Percentiles rank a stretch among this genome's conserved stretches.
Evolutionary conservation across 768 basidiomycete species (phyloP).

Genomic region (Podaxis sp.): DNA sequence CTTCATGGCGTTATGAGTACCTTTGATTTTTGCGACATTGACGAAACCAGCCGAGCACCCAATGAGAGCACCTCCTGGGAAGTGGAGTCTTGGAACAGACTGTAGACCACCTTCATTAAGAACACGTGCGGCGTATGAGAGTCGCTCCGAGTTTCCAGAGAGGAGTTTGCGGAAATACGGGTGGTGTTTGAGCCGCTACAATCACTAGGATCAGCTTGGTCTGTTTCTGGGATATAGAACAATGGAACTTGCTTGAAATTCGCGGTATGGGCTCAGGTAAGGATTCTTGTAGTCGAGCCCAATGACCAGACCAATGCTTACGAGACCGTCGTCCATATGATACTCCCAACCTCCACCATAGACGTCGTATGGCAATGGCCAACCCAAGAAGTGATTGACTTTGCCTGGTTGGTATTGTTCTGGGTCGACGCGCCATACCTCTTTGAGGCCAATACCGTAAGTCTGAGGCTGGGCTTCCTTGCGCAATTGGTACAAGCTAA

Average conservation of each 20-base stretch:
- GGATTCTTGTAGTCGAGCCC: slow-evolving; percentile 96
- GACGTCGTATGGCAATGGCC: slow-evolving; percentile 79
- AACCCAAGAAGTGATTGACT: slow-evolving; percentile 93
- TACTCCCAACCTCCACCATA: slow-evolving; percentile 95
- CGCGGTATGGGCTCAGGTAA: slow-evolving; percentile 85
- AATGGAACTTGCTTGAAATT: slow-evolving; percentile 69
- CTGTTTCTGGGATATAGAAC: not conserved
- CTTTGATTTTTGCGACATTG: slow-evolving; percentile 97
- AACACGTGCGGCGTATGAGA: slow-evolving; percentile 88
- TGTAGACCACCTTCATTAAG: slow-evolving; percentile 95
- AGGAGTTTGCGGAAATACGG: slow-evolving; percentile 85
- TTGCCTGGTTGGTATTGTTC: slow-evolving; percentile 63
- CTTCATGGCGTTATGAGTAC: slow-evolving; percentile 99
- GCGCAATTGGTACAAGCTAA: slow-evolving; percentile 70
- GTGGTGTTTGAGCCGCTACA: slow-evolving; percentile 86
- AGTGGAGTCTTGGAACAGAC: slow-evolving; percentile 77
- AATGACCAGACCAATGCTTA: slow-evolving; percentile 87
- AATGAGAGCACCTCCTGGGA: slow-evolving; percentile 92
- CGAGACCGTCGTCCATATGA: slow-evolving; percentile 90
- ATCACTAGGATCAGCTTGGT: not conserved
- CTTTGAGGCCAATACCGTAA: slow-evolving; percentile 94
- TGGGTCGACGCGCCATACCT: slow-evolving; percentile 87
- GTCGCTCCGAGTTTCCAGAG: slow-evolving; percentile 56
- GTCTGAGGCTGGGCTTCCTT: slow-evolving; percentile 80
- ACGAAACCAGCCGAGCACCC: slow-evolving; percentile 96